Percentiles rank a stretch among this genome's conserved stretches.
These are phyloP conservation scores for Guadua angustifolia DNA, from an alignment of 176 grass and related monocot genomes.

Conservation along the genomic window DNA sequence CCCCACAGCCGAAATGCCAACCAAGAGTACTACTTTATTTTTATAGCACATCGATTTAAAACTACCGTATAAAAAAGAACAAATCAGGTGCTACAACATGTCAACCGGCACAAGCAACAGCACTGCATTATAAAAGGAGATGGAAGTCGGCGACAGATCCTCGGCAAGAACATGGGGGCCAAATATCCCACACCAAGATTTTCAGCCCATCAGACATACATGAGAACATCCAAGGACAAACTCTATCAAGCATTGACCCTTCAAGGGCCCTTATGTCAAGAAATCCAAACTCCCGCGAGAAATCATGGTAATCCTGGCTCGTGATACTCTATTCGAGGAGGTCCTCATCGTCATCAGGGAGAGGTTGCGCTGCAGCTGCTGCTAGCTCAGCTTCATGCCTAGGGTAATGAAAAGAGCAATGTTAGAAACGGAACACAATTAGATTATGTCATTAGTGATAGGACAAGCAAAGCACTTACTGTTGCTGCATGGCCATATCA, in stretches of 20 bases:
- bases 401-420: neutral
- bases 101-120: neutral
- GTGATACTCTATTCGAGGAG: conserved; percentile 51
- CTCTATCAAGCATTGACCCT: neutral
- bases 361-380: conserved; percentile 63
- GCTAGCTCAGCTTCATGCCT: conserved; percentile 64
- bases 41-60: neutral
- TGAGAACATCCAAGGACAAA: neutral
- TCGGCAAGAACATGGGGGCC: neutral
- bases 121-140: neutral
- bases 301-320: neutral
- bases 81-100: neutral
- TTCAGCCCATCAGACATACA: conserved; percentile 3
- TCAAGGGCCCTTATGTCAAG: neutral
- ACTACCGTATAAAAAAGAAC: neutral
- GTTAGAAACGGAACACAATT: neutral
- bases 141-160: conserved; percentile 23
- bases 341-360: conserved; percentile 71
- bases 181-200: neutral
- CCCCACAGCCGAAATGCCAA: too few relatives aligned
- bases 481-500: conserved; percentile 71
- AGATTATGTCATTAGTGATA: neutral
- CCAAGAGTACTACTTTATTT: neutral
- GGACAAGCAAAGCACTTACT: conserved; percentile 46
- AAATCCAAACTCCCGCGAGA: too few relatives aligned